phyloP scores from a whole-genome alignment of 2,329 filamentous ascomycete species.

The Rugonectria rugulosa region DNA sequence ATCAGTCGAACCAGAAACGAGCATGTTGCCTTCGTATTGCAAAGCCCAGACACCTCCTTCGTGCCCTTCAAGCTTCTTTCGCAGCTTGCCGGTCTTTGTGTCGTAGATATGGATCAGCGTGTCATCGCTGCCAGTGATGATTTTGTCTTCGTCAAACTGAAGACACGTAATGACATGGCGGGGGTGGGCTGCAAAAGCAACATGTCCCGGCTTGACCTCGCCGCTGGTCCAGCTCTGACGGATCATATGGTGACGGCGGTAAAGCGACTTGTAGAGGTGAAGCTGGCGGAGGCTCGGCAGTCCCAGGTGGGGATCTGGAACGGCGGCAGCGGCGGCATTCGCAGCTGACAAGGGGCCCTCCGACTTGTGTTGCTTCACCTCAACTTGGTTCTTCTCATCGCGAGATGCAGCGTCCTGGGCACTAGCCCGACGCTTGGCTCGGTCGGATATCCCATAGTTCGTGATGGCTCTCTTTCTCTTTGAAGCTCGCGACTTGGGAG shows the following conservation, averaged over 20 bases:
- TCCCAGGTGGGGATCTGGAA: conserved; percentile 83
- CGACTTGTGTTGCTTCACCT: conserved; percentile 62
- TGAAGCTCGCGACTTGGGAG: conserved; percentile 56
- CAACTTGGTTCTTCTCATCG: conserved; percentile 50
- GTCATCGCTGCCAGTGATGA: conserved; percentile 96
- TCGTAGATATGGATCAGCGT: conserved; percentile 98
- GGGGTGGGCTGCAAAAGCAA: conserved; percentile 96
- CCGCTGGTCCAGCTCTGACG: conserved; percentile 91
- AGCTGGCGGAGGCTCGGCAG: conserved; percentile 80
- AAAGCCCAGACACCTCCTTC: conserved; percentile 98
- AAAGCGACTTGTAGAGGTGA: conserved; percentile 95
- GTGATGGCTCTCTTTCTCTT: conserved; percentile 65
- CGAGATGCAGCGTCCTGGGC: conserved; percentile 55
- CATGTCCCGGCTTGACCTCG: conserved; percentile 83
- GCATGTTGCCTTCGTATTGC: conserved; percentile 92
- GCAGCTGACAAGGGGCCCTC: conserved; percentile 89
- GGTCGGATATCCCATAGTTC: conserved; percentile 54
- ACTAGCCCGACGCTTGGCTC: conserved; percentile 62
- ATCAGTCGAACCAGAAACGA: conserved; percentile 96
- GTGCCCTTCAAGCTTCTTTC: conserved; percentile 86
- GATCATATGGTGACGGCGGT: conserved; percentile 91
- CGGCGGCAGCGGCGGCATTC: conserved; percentile 80
- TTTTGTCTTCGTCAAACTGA: conserved; percentile 98
- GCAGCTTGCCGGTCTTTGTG: conserved; percentile 88
- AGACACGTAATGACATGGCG: conserved; percentile 97